Evolutionary conservation across 257 asterid species (phyloP), one percentile per base, ranked within the genome.

Genomic region (Rubia yunnanensis): DNA sequence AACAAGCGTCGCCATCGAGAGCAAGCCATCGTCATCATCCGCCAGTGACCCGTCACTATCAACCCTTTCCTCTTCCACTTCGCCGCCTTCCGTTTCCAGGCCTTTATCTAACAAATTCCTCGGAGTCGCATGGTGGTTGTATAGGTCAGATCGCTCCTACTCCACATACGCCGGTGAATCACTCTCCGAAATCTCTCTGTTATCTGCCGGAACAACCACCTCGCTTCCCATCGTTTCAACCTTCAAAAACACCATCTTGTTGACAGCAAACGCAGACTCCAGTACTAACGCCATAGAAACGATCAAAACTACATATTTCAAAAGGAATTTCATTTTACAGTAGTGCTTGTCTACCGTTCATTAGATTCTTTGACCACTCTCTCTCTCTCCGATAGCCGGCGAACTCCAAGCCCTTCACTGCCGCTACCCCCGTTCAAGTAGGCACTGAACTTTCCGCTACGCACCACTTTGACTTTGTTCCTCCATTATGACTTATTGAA

Each of bases 401-500:
- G 5, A 68, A 36, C n/a, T 62, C 73, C 36, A 63, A 82, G 9
- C 70, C 72, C 36, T 36, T 85, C 32, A 30, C 78, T 9, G n/a
- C 76, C 4, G 66, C 80, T 63, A 35, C 73, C 18, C 72, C 75
- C n/a, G 57, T 83, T 78, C 65, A 74, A 72, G 18, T 84, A 63
- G 69, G 18, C 77, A 44, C 27, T 79, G 24, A 70, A 73, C 24
- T 79, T 78, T 68, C 82, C 83, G 48, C 58, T 68, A 74, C 71
- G 74, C 76, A 18, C 1, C 77, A 2, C 56, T 65, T 69, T 82
- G 28, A 66, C 72, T 8, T 64, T 30, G 50, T 57, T 32, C 70
- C 74, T 54, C 83, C 74, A 60, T 84, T 81, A 81, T 77, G 90
- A 86, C 63, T 67, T n/a, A n/a, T n/a, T n/a, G n/a, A n/a, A n/a